Evolutionary conservation across 495 filamentous ascomycete genomes (phyloP), one percentile per base, ranked within the genome.

Genomic region (Tricharina praecox): DNA sequence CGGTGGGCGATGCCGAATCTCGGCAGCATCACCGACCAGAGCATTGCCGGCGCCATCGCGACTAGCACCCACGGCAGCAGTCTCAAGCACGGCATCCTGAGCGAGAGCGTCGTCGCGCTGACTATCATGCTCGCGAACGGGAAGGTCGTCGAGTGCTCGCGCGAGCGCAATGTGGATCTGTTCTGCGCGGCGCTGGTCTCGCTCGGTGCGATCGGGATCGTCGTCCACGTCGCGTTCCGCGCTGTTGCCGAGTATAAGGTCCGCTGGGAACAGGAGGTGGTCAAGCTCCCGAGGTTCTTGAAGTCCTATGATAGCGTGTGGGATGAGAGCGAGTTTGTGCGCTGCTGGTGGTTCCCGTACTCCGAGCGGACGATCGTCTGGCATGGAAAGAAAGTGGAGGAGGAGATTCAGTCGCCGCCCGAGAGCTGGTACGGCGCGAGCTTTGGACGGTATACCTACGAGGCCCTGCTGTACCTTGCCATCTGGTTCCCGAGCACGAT

Each of bases 261-360:
- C 41, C 72, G 78, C 41, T 97, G 90, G 90, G 66, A 69, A 48
- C 92, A 95, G 67, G 72, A 78, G 16, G 71, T 94, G 47, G 72
- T 82, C 40, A 58, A 73, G 3, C 73, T 93, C 28, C 52, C 67
- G 3, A 63, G 71, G 16, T 73, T 97, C 35, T 63, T 96, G 26
- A 62, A 67, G 3, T 65, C 72, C 8, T 97, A 90, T 87, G 69
- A 80, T 2, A 72, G 68, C 10, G 68, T 95, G 21, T 97, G 92
- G 92, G 82, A 73, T 4, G 72, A 75, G 33, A 71, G 77, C 54
- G 85, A 95, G 62, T 97, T 86, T 58, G 82, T 87, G 33, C 75
- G 90, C 20, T 81, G 94, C 34, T 97, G 90, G 90, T 97, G 90
- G 90, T 74, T 93, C 62, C 90, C 90, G 1, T 94, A 97, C 67